Evolutionary conservation across 2,329 filamentous ascomycete species (phyloP).

Genomic region (Triangularia verruculosa): DNA sequence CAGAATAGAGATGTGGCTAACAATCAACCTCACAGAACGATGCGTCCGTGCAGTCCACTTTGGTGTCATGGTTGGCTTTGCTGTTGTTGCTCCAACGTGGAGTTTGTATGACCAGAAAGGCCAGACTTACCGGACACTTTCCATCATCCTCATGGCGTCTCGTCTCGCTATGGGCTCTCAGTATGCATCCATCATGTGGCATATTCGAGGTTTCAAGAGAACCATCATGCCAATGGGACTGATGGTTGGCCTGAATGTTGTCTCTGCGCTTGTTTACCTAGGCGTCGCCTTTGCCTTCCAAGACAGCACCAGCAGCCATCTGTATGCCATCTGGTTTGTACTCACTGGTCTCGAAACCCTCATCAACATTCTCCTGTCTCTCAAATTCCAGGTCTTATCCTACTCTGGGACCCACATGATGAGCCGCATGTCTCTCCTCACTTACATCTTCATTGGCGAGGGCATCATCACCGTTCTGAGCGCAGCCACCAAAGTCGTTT

Average conservation of each 20-base stretch:
- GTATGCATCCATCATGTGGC: conserved; percentile 47
- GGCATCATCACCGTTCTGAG: conserved; percentile 12
- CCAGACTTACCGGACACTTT: conserved; percentile 31
- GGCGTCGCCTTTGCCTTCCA: conserved; percentile 41
- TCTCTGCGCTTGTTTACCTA: conserved; percentile 39
- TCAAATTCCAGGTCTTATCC: conserved; percentile 53
- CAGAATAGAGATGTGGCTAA: not conserved
- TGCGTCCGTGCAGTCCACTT: conserved; percentile 58
- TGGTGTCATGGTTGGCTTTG: conserved; percentile 63
- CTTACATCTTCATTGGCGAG: conserved; percentile 52
- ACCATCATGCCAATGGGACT: conserved; percentile 36
- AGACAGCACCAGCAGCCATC: conserved; percentile 31
- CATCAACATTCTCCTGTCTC: conserved; percentile 51
- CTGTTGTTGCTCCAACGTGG: conserved; percentile 54
- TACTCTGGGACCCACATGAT: conserved; percentile 62
- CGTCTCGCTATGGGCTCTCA: conserved; percentile 53
- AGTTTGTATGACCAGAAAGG: conserved; percentile 37
- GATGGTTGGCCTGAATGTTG: conserved; percentile 37
- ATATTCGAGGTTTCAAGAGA: conserved; percentile 41
- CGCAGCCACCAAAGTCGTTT: conserved; percentile 8
- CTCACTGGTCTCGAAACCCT: conserved; percentile 52
- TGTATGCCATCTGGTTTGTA: conserved; percentile 50
- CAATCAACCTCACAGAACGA: conserved; percentile 37
- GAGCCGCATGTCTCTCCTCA: conserved; percentile 61
- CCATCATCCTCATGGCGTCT: conserved; percentile 48